A percentile compares a stretch with the other conserved stretches of the same genome.
Conservation (phyloP, 2,329 filamentous ascomycete species). For the Laburnicola sp. region DNA sequence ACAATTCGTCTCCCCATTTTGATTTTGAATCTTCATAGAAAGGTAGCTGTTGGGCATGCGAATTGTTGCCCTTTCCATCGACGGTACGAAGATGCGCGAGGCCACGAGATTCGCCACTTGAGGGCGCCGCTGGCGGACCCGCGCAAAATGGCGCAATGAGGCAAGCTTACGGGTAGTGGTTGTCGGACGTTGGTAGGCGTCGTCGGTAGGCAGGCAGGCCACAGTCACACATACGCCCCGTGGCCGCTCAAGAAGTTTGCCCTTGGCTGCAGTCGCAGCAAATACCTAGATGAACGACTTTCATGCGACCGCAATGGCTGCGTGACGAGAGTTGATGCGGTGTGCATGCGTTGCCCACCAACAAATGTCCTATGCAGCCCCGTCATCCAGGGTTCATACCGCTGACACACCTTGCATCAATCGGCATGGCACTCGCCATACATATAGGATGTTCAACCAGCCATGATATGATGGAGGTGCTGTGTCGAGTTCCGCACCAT, state of each 20-base stretch:
- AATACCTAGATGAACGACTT: no score
- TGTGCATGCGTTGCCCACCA: not conserved
- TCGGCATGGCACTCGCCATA: no score
- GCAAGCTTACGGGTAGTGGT: not conserved
- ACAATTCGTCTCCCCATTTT: no score
- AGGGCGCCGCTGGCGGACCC: not conserved
- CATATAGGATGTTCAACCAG: no score
- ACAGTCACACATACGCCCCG: conserved; percentile 1
- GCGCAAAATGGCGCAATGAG: no score
- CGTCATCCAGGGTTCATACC: not conserved
- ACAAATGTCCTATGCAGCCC: conserved; percentile 1
- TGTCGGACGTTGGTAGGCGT: no score
- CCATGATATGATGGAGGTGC: not conserved
- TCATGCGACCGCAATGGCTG: not conserved
- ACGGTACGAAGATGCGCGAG: not conserved
- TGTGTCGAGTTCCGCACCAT: not conserved
- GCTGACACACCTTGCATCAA: not conserved
- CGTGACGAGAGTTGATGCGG: not conserved
- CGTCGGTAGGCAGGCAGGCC: no score
- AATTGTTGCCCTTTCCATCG: no score
- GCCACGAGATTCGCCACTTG: not conserved
- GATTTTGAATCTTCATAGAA: no score
- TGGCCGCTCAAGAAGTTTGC: conserved; percentile 2
- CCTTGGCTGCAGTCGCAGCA: not conserved
- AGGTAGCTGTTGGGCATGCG: not conserved